These are phyloP conservation scores for Podila clonocystis DNA, from an alignment of 192 early-diverging fungal genomes.

Conservation along the genomic window DNA sequence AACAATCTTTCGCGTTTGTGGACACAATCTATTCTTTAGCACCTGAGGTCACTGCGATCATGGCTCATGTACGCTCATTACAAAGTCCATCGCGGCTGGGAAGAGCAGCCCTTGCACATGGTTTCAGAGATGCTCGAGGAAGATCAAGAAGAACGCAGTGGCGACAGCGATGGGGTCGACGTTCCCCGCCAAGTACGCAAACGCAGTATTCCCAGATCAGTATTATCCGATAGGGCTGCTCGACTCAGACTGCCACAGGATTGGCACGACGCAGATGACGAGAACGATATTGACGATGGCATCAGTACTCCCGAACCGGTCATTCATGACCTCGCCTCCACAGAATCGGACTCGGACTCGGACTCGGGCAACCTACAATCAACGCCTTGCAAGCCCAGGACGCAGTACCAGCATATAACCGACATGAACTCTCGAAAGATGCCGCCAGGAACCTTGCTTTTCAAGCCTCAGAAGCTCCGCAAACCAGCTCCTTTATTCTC, in stretches of 20 bases:
- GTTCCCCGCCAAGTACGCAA: background rate
- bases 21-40: background rate
- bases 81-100: slow-evolving; percentile 30
- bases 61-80: slow-evolving; percentile 8
- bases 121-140: slow-evolving; percentile 40
- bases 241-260: background rate
- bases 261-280: background rate
- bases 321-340: background rate
- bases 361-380: background rate
- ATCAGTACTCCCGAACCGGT: background rate
- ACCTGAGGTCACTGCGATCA: slow-evolving; percentile 9
- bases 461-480: background rate
- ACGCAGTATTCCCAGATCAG: background rate
- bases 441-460: background rate
- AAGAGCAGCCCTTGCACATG: slow-evolving; percentile 43
- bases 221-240: background rate
- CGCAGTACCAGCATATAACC: background rate
- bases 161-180: background rate
- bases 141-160: slow-evolving; percentile 2
- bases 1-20: background rate
- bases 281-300: slow-evolving; percentile 1
- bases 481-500: background rate
- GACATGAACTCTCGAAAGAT: background rate
- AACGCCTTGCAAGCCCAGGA: background rate
- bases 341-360: background rate